A percentile compares a stretch with the other conserved stretches of the same genome.
These are phyloP conservation scores for Pyropia yezoensis DNA, from an alignment of 23 red algal genomes.

Conservation along the genomic window DNA sequence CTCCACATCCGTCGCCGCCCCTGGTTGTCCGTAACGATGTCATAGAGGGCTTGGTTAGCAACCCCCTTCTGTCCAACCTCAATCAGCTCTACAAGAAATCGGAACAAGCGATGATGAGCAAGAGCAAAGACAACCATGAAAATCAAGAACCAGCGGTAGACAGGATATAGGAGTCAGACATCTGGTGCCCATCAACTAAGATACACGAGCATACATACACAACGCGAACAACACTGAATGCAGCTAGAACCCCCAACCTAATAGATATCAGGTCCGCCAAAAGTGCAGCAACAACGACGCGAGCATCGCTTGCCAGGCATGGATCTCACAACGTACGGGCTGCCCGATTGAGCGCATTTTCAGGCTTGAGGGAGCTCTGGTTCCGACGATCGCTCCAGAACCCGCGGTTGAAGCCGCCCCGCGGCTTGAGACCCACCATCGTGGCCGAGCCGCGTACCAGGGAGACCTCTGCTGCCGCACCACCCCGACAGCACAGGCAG, in stretches of 20 bases:
- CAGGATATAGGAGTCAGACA: neutral
- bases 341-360: conserved; percentile 84
- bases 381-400: too few relatives aligned
- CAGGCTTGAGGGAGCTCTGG: conserved; percentile 62
- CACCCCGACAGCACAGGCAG: too few relatives aligned
- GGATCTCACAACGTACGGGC: conserved; percentile 61
- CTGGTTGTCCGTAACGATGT: conserved; percentile 95
- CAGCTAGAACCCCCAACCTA: too few relatives aligned
- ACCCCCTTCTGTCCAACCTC: conserved; percentile 83
- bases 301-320: neutral
- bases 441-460: too few relatives aligned
- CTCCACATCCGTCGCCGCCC: conserved; percentile 80
- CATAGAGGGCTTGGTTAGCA: conserved; percentile 80
- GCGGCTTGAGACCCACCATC: too few relatives aligned
- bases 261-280: neutral
- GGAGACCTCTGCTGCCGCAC: too few relatives aligned
- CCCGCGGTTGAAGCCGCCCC: too few relatives aligned
- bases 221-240: too few relatives aligned
- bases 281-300: neutral
- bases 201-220: neutral
- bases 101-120: neutral
- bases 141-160: neutral
- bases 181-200: neutral
- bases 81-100: conserved; percentile 54
- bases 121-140: neutral